These are phyloP conservation scores for Agaricus sinodeliciosus DNA, from an alignment of 768 basidiomycete species.

Conservation along the genomic window DNA sequence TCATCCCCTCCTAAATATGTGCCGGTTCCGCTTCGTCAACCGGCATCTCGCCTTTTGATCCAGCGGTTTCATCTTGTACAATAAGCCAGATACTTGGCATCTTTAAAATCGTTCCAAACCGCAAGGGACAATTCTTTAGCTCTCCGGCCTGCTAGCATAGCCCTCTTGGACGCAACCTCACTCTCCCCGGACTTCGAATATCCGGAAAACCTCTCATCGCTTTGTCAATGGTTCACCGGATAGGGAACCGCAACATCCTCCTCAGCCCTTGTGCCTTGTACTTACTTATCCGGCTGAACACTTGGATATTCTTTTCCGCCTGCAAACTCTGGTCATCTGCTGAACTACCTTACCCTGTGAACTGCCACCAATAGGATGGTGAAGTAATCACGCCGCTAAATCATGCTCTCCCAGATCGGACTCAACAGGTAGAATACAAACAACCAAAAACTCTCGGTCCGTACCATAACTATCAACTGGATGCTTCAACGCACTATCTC, in stretches of 20 bases:
- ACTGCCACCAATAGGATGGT: background rate
- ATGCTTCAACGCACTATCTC: no score
- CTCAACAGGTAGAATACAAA: background rate
- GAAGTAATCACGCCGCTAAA: background rate
- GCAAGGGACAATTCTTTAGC: background rate
- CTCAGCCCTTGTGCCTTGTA: background rate
- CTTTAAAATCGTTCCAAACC: no score
- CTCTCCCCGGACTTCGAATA: no score
- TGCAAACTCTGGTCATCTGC: background rate
- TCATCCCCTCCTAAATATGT: background rate
- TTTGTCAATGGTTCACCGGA: no score
- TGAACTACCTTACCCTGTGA: background rate
- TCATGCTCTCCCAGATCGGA: background rate
- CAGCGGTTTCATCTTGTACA: no score
- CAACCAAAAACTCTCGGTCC: no score
- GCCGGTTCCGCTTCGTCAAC: background rate
- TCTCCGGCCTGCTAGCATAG: background rate
- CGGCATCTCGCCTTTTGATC: no score
- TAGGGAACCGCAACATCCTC: background rate
- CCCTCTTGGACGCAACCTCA: background rate
- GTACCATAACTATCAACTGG: no score
- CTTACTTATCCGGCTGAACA: no score
- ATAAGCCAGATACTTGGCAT: no score
- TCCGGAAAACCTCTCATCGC: no score
- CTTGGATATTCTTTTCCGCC: no score